Percentiles rank a stretch among this genome's conserved stretches.
Evolutionary conservation across 352 stramenopile genomes (phyloP).

Genomic region (Globisporangium yorkense): DNA sequence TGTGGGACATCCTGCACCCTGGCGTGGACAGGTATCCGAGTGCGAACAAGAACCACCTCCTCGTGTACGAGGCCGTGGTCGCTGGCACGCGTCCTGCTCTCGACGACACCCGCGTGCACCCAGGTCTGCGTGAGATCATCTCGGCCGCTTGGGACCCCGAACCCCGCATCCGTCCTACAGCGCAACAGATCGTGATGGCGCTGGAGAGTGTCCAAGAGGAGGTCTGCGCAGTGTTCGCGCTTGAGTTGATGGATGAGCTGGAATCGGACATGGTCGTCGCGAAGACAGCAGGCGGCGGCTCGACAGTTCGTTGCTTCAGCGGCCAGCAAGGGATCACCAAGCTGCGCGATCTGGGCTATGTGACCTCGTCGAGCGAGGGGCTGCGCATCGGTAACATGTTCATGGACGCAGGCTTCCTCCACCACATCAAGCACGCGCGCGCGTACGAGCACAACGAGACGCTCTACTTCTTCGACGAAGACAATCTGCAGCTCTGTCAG

Average conservation of each 20-base stretch:
- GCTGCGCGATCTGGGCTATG: constrained; percentile 10
- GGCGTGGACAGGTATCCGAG: constrained; percentile 20
- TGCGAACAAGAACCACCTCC: constrained; percentile 15
- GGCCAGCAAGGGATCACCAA: constrained; percentile 16
- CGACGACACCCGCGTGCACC: constrained; percentile 12
- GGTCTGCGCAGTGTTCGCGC: constrained; percentile 13
- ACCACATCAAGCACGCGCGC: constrained; percentile 25
- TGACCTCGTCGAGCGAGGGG: constrained; percentile 15
- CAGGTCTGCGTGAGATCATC: constrained; percentile 21
- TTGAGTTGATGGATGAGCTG: constrained; percentile 19
- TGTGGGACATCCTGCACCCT: constrained; percentile 47
- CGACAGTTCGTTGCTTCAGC: constrained; percentile 17
- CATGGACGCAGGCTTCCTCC: constrained; percentile 27
- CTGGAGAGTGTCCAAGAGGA: constrained; percentile 29
- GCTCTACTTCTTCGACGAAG: constrained; percentile 28
- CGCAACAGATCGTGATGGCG: constrained; percentile 19
- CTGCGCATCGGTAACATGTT: constrained; percentile 33
- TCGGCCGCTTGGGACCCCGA: constrained; percentile 21
- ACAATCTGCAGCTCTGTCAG: constrained; percentile 19
- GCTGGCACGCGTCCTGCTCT: constrained; percentile 22
- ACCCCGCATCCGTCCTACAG: constrained; percentile 13
- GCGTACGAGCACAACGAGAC: constrained; percentile 18
- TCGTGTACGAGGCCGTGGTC: constrained; percentile 26
- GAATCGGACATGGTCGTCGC: constrained; percentile 6
- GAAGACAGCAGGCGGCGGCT: not conserved